Evolutionary conservation across 257 asterid species (phyloP).

Genomic region (Nicotiana tabacum): DNA sequence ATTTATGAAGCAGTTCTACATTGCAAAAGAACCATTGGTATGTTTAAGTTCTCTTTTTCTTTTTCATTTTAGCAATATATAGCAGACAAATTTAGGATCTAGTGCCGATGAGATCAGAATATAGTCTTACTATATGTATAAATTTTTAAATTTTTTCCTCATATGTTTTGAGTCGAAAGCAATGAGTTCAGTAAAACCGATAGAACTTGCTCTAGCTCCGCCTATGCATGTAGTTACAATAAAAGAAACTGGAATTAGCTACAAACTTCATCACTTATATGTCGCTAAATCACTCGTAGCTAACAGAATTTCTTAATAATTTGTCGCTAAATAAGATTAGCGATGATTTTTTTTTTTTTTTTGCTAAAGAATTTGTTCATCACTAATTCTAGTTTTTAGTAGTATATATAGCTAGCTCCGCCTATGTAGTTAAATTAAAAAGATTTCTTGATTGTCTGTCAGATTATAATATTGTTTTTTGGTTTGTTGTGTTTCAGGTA

Average conservation of each 20-base stretch:
- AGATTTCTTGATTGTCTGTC: neutral
- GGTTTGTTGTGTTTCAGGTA: slow-evolving; percentile 9
- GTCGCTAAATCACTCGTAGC: too few species aligned
- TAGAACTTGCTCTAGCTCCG: neutral
- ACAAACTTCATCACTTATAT: too few species aligned
- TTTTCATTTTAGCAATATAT: neutral
- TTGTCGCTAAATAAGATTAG: too few species aligned
- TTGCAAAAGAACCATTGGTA: slow-evolving; percentile 74
- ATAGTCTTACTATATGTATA: too few species aligned
- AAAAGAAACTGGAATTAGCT: too few species aligned
- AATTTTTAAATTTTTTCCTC: neutral
- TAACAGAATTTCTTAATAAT: too few species aligned
- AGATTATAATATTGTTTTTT: neutral
- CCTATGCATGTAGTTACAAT: neutral
- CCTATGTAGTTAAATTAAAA: neutral
- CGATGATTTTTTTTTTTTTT: too few species aligned
- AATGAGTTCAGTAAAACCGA: neutral
- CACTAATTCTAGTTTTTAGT: too few species aligned
- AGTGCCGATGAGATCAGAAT: neutral
- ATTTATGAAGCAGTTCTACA: slow-evolving; percentile 89
- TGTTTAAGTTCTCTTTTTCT: neutral
- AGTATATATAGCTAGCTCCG: too few species aligned
- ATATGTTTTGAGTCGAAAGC: neutral
- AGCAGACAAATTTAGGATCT: neutral
- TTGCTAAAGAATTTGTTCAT: too few species aligned